phyloP scores from a whole-genome alignment of 192 early-diverging fungal genomes.

The Coemansia sp. region DNA sequence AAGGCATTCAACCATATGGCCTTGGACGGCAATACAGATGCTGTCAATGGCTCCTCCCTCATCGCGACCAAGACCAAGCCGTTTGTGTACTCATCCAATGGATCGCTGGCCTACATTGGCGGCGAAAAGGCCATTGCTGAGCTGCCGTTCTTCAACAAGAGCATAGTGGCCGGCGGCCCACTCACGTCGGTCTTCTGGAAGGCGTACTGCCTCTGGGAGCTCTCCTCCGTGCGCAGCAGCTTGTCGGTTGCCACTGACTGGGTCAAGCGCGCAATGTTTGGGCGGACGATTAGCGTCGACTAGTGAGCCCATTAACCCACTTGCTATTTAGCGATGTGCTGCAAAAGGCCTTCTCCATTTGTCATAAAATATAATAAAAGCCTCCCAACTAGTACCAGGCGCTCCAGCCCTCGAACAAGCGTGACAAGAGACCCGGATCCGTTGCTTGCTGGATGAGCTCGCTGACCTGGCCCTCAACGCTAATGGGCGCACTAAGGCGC shows the following conservation, averaged over 20 bases:
- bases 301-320: conserved; percentile 34
- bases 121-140: conserved; percentile 53
- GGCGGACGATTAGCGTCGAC: conserved; percentile 87
- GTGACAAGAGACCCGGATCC: conserved; percentile 56
- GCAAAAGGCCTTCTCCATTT: not conserved
- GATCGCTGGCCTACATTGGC: conserved; percentile 69
- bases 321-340: not conserved
- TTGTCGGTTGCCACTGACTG: conserved; percentile 86
- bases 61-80: conserved; percentile 41
- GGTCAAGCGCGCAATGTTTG: conserved; percentile 84
- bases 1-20: conserved; percentile 66
- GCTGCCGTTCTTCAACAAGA: conserved; percentile 64
- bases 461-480: conserved; percentile 69
- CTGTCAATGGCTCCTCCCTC: conserved; percentile 13
- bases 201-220: conserved; percentile 71
- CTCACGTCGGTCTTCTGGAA: conserved; percentile 73
- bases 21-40: conserved; percentile 6
- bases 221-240: conserved; percentile 83
- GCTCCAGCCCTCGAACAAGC: conserved; percentile 61
- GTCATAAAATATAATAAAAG: not conserved
- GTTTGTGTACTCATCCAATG: conserved; percentile 66
- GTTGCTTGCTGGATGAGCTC: conserved; percentile 70
- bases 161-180: conserved; percentile 60
- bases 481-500: conserved; percentile 60
- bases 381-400: conserved; percentile 28